Conservation (phyloP, 306 rosid species). For the Pterocarpus macrocarpus region DNA sequence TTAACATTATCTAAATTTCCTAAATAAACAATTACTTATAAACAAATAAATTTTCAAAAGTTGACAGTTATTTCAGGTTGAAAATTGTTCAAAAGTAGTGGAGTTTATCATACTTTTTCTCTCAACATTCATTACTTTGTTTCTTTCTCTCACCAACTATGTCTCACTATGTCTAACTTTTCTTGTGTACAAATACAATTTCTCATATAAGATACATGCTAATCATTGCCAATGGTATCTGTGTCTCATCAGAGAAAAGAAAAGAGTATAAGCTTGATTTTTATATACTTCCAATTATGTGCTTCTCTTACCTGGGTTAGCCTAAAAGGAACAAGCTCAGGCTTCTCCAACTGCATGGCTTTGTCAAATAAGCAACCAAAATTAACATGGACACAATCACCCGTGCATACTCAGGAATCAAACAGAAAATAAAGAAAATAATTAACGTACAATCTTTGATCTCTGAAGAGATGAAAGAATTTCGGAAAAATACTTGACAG, state of each 20-base stretch:
- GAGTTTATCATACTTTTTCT: no score
- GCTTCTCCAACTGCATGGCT: constrained; percentile 97
- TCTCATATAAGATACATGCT: neutral
- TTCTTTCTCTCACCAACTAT: no score
- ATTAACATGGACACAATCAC: constrained; percentile 98
- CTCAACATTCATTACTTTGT: no score
- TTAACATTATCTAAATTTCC: no score
- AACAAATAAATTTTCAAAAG: no score
- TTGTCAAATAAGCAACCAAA: constrained; percentile 98
- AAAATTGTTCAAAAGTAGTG: no score
- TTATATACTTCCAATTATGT: constrained; percentile 33
- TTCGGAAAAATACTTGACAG: no score
- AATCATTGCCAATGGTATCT: neutral
- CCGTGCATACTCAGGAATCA: constrained; percentile 45
- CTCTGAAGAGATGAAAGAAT: constrained; percentile 92
- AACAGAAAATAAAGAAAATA: constrained; percentile 24
- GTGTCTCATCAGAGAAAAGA: constrained; percentile 23
- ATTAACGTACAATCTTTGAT: constrained; percentile 79
- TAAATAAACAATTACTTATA: no score
- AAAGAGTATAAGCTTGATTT: constrained; percentile 7
- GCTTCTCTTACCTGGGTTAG: constrained; percentile 83
- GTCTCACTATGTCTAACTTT: no score
- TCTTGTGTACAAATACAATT: no score
- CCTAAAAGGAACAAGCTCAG: constrained; percentile 97
- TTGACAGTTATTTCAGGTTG: no score